Evolutionary conservation across 1,139 yeast species (phyloP).

Genomic region (Magnusiomyces sp.): DNA sequence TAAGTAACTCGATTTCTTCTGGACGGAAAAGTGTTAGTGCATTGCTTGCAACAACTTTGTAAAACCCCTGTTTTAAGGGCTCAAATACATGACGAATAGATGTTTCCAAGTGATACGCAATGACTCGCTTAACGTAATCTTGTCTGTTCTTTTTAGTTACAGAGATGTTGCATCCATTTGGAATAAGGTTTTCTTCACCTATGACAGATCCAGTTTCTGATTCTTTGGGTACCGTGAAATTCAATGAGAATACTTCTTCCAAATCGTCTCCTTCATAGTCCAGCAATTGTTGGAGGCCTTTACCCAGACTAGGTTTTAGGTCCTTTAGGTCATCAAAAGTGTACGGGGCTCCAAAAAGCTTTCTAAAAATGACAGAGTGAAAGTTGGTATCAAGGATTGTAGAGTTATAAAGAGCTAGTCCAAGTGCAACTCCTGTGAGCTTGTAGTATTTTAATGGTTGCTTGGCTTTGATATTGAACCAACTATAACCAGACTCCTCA

Average conservation of each 20-base stretch:
- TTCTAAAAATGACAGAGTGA: constrained; percentile 70
- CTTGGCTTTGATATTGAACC: constrained; percentile 50
- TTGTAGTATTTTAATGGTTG: constrained; percentile 49
- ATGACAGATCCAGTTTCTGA: constrained; percentile 5
- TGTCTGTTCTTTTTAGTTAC: constrained; percentile 53
- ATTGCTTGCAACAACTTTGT: constrained; percentile 69
- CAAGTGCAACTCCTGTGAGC: constrained; percentile 76
- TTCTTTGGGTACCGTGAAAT: constrained; percentile 38
- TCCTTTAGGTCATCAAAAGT: constrained; percentile 56
- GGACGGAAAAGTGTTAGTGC: constrained; percentile 71
- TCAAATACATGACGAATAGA: constrained; percentile 46
- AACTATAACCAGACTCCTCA: constrained; percentile 61
- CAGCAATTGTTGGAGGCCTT: constrained; percentile 47
- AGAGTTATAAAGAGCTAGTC: constrained; percentile 85
- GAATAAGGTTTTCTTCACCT: constrained; percentile 41
- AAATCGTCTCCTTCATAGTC: constrained; percentile 41
- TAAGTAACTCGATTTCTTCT: constrained; percentile 66
- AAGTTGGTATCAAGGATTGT: constrained; percentile 73
- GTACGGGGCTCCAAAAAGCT: constrained; percentile 50
- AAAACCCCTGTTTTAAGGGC: constrained; percentile 62
- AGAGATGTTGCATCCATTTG: constrained; percentile 43
- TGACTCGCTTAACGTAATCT: constrained; percentile 54
- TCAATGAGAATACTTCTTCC: constrained; percentile 39
- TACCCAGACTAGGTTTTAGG: constrained; percentile 59
- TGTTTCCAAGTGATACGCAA: constrained; percentile 49